Percentiles rank a stretch among this genome's conserved stretches.
phyloP scores from a whole-genome alignment of 192 early-diverging fungal species.

The Phlyctochytrium arcticum region DNA sequence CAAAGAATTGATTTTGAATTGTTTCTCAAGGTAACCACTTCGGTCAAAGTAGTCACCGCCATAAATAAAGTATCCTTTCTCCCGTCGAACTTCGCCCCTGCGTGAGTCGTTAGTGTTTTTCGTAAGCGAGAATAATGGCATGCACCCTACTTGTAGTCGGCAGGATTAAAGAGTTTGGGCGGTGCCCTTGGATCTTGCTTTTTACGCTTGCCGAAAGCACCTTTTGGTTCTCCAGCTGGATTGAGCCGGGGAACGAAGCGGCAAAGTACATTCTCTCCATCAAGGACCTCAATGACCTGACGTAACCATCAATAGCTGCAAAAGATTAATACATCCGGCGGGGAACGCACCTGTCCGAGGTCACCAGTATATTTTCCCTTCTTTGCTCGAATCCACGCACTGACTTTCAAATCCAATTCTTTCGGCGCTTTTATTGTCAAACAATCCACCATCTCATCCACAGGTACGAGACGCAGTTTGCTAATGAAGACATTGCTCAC shows the following conservation, averaged over 20 bases:
- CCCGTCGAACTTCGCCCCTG: slow-evolving; percentile 25
- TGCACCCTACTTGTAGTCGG: slow-evolving; percentile 29
- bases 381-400: slow-evolving; percentile 84
- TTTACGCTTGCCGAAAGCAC: slow-evolving; percentile 55
- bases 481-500: slow-evolving; percentile 69
- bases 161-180: slow-evolving; percentile 75
- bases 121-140: too few relatives aligned
- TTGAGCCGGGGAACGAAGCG: slow-evolving; percentile 40
- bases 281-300: too few relatives aligned
- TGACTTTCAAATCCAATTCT: slow-evolving; percentile 55
- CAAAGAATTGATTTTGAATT: slow-evolving; percentile 46
- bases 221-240: slow-evolving; percentile 7
- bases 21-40: slow-evolving; percentile 81
- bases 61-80: slow-evolving; percentile 19
- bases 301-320: too few relatives aligned
- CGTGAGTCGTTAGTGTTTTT: background rate
- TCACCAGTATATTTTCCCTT: slow-evolving; percentile 93
- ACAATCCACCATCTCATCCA: slow-evolving; percentile 88
- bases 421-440: slow-evolving; percentile 70
- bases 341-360: slow-evolving; percentile 70
- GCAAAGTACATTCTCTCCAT: slow-evolving; percentile 26
- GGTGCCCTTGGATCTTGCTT: slow-evolving; percentile 55
- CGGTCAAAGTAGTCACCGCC: slow-evolving; percentile 41
- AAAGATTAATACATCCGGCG: too few relatives aligned
- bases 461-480: slow-evolving; percentile 76